phyloP scores from a whole-genome alignment of 352 stramenopile genomes.

The Pythium volutum region DNA sequence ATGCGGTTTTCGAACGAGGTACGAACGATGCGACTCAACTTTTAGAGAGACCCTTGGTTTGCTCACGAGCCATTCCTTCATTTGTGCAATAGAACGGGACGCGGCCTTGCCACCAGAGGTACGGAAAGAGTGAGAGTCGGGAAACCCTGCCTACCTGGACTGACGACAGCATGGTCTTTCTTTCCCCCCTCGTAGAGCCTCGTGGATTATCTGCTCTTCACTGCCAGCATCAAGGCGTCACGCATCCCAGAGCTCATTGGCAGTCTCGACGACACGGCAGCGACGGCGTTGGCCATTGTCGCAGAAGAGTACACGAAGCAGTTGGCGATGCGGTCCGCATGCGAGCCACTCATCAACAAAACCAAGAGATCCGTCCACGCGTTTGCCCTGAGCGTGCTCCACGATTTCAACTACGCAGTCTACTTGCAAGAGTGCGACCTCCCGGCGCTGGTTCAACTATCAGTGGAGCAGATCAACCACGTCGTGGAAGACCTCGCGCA shows the following conservation, averaged over 20 bases:
- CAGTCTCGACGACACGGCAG: slow-evolving; percentile 73
- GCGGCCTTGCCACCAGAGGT: slow-evolving; percentile 50
- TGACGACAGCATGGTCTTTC: not conserved
- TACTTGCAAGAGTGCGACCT: slow-evolving; percentile 10
- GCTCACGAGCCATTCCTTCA: not conserved
- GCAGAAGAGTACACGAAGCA: slow-evolving; percentile 77
- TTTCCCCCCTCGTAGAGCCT: slow-evolving; percentile 34
- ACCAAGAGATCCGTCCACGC: slow-evolving; percentile 24
- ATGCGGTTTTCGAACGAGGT: slow-evolving; percentile 44
- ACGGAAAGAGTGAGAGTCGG: not conserved
- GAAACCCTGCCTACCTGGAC: not conserved
- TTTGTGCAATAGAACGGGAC: slow-evolving; percentile 32
- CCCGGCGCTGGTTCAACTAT: not conserved
- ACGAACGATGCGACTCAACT: not conserved
- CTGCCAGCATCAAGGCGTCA: slow-evolving; percentile 57
- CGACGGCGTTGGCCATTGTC: slow-evolving; percentile 63
- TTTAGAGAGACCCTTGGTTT: not conserved
- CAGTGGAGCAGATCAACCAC: not conserved
- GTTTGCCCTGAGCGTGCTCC: slow-evolving; percentile 46
- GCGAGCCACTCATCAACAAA: slow-evolving; percentile 19
- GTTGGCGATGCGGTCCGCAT: slow-evolving; percentile 28
- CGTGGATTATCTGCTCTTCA: slow-evolving; percentile 70
- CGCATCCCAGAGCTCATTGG: slow-evolving; percentile 70
- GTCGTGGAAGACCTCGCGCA: slow-evolving; percentile 9
- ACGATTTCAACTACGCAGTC: slow-evolving; percentile 50